Base-by-base conservation (phyloP, 1,284 basidiomycete species). In the Mycosarcoma mackinlayi region DNA sequence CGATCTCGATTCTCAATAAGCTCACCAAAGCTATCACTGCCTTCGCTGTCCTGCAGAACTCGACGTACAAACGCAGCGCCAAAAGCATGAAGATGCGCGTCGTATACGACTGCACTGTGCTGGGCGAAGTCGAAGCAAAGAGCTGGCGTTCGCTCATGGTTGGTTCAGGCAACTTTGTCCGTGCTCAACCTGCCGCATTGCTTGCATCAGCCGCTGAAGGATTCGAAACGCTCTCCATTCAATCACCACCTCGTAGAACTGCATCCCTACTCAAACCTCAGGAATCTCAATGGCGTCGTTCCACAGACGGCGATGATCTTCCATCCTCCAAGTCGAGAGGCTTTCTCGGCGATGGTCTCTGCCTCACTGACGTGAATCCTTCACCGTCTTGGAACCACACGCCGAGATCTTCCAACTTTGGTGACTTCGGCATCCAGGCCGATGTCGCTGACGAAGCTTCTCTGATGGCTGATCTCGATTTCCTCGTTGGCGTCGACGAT, bases 11-110 rank as follows among this genome's bases (percentile, higher is more conserved):
- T 10, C 52, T 79, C 35, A 67, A 65, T 41, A 60, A 66, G 9
- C 76, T 86, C 48, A 86, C 86, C 1, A 86, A 85, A 63, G 85
- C 86, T 3, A 67, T 87, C 55, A 86, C 85, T 1, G 86, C 86
- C 0, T 87, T 86, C 73, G 85, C 85, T 0, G 85, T 85, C 49
- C 74, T 87, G 2, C 85, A 86, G 72, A 84, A 82, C 16, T 85
- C 85, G 16, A 87, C 86, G 4, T 84, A 84, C 79, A 76, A 83
- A 27, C 74, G 84, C 18, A 85, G 83, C 18, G 71, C 71, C 1
- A 68, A 61, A 40, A 62, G 62, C 42, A 70, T 72, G 55, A 67
- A 83, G 55, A 80, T 85, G 79, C 81, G 82, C 45, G 84, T 85
- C 21, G 56, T 86, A 18, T 85, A 85, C 61, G 85, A 86, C 53